These are phyloP conservation scores for Cryptosporidium tyzzeri DNA, from an alignment of 169 alveolate species.

Conservation along the genomic window DNA sequence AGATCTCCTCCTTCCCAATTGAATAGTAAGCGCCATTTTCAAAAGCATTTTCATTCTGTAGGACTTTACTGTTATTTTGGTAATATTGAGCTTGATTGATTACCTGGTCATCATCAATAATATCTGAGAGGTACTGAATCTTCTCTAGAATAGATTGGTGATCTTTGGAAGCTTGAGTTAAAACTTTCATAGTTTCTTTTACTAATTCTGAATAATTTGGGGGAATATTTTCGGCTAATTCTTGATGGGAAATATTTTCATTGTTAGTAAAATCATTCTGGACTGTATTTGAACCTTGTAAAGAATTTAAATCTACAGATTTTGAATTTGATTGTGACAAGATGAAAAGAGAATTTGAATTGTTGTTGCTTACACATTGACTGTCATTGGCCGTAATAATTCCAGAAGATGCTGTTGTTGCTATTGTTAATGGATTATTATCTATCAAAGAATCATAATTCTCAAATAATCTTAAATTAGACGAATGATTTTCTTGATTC, in stretches of 20 bases:
- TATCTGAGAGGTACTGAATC: constrained; percentile 20
- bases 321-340: neutral
- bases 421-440: neutral
- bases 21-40: neutral
- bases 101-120: constrained; percentile 28
- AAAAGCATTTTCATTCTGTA: neutral
- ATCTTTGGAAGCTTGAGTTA: constrained; percentile 35
- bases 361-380: constrained; percentile 34
- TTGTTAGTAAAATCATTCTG: neutral
- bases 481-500: neutral
- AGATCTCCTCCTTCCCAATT: constrained; percentile 16
- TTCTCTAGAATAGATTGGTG: constrained; percentile 41
- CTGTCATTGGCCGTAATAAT: constrained; percentile 20
- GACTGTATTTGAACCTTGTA: neutral
- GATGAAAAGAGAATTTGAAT: constrained; percentile 53
- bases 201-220: constrained; percentile 24
- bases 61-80: neutral
- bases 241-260: neutral
- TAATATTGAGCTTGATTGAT: neutral
- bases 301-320: neutral
- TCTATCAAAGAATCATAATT: neutral
- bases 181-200: constrained; percentile 30
- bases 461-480: neutral
- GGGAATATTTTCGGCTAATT: constrained; percentile 11
- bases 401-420: constrained; percentile 44